Base-by-base conservation (phyloP, 1,284 basidiomycete species). In the Marasmius tenuissimus region DNA sequence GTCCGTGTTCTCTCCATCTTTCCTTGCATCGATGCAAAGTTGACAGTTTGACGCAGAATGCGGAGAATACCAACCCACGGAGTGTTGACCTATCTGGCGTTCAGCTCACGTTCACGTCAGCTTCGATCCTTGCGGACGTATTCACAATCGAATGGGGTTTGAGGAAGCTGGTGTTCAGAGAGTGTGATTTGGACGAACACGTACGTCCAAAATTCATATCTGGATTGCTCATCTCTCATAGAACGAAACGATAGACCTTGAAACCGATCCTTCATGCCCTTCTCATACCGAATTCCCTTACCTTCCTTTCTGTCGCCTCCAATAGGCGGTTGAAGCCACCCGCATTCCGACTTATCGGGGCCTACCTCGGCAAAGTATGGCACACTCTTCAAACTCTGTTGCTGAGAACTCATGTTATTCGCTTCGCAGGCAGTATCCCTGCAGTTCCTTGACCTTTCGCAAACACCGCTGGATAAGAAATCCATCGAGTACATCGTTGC, bases 241-340 rank as follows among this genome's bases (percentile, higher is more conserved):
- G 34, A 2, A 27, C 9, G 53, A 27, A 2, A 27, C 9, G 53
- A 27, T 66, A 94, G 89, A 87, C 85, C 50, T 73, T 98, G 60
- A 97, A 97, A 77, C 93, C 93, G 0, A 88, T 98, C 18, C 79
- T 98, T 0, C 96, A 98, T 71, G 88, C 95, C 0, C 82, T 99
- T 1, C 85, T 98, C 58, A 92, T 98, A 53, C 92, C 92, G 18
- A 86, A 87, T 20, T 87, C 88, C 0, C 79, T 98, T 35, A 91
- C 91, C 1, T 93, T 91, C 68, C 81, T 98, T 22, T 95, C 92
- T 9, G 78, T 99, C 20, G 91, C 94, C 2, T 93, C 92, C 20
- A 98, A 98, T 73, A 83, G 87, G 69, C 88, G 88, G 62, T 81
- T 98, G 58, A 93, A 93, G 68, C 74, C 84, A 1, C 77, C 84